Evolutionary conservation across 2,329 filamentous ascomycete genomes (phyloP).

Genomic region (Talaromyces rugulosus): DNA sequence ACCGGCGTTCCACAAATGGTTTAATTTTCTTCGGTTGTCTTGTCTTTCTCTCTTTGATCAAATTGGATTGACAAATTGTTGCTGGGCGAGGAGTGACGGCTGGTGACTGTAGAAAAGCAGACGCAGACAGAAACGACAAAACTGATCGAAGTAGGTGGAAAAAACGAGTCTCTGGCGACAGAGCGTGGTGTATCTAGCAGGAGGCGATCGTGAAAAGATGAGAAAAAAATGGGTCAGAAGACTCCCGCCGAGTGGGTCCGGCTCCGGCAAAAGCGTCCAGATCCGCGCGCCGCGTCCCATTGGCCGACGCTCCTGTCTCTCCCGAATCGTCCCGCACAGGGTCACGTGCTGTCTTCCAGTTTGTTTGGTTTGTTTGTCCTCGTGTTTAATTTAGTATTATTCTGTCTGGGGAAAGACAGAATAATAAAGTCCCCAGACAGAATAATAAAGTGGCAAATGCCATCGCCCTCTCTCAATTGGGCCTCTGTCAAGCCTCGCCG

Average conservation of each 20-base stretch:
- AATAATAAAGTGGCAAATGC: not conserved
- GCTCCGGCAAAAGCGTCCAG: not conserved
- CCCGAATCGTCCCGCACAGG: slow-evolving; percentile 2
- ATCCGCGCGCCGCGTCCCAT: not conserved
- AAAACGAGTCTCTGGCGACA: not conserved
- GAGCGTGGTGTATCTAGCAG: not conserved
- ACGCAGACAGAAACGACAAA: not conserved
- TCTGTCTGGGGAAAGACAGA: not conserved
- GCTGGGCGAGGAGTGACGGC: not conserved
- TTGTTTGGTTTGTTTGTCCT: not conserved
- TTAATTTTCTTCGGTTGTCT: not conserved
- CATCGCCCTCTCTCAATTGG: not conserved
- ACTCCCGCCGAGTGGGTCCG: not conserved
- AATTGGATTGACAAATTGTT: not conserved
- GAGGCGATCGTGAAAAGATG: not conserved
- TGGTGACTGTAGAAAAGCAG: not conserved
- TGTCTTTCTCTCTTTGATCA: not conserved
- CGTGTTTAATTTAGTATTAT: not conserved
- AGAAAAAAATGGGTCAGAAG: slow-evolving; percentile 6
- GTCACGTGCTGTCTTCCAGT: not conserved
- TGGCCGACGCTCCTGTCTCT: not conserved
- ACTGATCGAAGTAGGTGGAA: not conserved
- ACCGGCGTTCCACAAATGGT: not conserved
- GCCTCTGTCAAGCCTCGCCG: not conserved
- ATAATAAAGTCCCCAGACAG: not conserved